Base-by-base conservation (phyloP, 1,139 yeast genomes). In the Chernovozyma aurita region DNA sequence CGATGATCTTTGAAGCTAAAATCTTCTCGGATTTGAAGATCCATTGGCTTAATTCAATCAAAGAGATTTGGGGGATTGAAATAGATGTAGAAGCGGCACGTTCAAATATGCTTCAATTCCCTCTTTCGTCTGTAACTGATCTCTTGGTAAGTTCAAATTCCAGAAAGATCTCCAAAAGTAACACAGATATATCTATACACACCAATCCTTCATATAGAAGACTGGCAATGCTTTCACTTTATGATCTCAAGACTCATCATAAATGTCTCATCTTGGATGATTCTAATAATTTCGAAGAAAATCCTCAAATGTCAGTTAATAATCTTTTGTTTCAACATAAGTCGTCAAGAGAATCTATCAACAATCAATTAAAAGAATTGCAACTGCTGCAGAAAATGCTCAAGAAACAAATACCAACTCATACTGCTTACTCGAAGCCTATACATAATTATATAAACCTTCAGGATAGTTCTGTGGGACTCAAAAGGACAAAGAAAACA, bases 151-250 rank as follows among this genome's bases (percentile, higher is more conserved):
- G 6, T 7, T n/a, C 6, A 11, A 13, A 16, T 16, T 40, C 43
- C 18, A 41, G 39, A 28, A 55, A 53, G 36, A 36, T 60, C 32
- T 49, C 63, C n/a, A 59, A 63, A 52, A 56, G 66, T 21, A 54
- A 45, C 32, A 64, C 73, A 2, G 72, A 67, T 41, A 49, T 57
- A 41, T 65, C 73, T 4, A 51, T 76, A 41, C 69, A 61, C 36
- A 65, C 70, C 3, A 74, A 75, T 44, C 77, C 81, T 2, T 65
- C 77, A 9, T 68, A 63, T 45, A 62, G 81, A 49, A 61, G 81
- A 37, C 73, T 78, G 27, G 78, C 78, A 4, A 73, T 76, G 67
- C 59, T 76, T 35, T 72, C 78, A 4, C 57, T 76, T 41, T 70
- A 74, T 44, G 80, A 75, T 42, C 58, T 55, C 42, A 56, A 58